Conservation (phyloP, 208 protist genomes). For the Leishmania major region DNA sequence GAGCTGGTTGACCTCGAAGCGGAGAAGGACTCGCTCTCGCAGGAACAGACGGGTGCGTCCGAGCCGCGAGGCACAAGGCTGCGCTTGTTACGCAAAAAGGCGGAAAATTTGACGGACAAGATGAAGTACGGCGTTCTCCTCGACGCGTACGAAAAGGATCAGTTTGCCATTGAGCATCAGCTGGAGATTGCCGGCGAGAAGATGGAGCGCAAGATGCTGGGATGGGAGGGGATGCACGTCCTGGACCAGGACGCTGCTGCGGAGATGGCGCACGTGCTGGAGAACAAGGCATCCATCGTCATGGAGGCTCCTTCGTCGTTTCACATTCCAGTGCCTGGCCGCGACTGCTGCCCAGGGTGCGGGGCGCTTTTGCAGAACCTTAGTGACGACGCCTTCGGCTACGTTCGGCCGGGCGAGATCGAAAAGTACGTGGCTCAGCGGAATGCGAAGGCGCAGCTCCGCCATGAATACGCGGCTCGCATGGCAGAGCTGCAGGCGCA, state of each 20-base stretch:
- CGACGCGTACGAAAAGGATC: constrained; percentile 87
- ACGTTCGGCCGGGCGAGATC: constrained; percentile 75
- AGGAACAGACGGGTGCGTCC: neutral
- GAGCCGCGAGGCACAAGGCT: constrained; percentile 9
- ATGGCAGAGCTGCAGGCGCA: constrained; percentile 90
- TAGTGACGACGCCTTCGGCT: constrained; percentile 76
- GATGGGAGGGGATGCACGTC: constrained; percentile 89
- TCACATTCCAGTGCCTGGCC: constrained; percentile 75
- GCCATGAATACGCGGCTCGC: constrained; percentile 84
- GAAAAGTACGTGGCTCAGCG: constrained; percentile 72
- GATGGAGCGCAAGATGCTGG: constrained; percentile 85
- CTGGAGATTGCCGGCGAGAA: constrained; percentile 73
- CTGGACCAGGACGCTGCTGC: constrained; percentile 70
- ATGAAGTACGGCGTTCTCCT: constrained; percentile 92
- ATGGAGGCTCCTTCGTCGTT: constrained; percentile 74
- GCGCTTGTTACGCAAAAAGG: constrained; percentile 58
- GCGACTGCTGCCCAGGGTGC: constrained; percentile 87
- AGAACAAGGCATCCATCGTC: constrained; percentile 82
- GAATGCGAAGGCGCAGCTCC: constrained; percentile 46
- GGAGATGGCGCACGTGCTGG: constrained; percentile 59
- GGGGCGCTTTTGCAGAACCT: constrained; percentile 85
- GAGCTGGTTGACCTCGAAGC: constrained; percentile 77
- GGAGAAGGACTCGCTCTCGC: constrained; percentile 10
- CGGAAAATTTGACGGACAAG: constrained; percentile 56
- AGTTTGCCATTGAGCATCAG: constrained; percentile 84